These are phyloP conservation scores for Mucor lusitanicus DNA, from an alignment of 371 early-diverging fungal genomes.

Conservation along the genomic window DNA sequence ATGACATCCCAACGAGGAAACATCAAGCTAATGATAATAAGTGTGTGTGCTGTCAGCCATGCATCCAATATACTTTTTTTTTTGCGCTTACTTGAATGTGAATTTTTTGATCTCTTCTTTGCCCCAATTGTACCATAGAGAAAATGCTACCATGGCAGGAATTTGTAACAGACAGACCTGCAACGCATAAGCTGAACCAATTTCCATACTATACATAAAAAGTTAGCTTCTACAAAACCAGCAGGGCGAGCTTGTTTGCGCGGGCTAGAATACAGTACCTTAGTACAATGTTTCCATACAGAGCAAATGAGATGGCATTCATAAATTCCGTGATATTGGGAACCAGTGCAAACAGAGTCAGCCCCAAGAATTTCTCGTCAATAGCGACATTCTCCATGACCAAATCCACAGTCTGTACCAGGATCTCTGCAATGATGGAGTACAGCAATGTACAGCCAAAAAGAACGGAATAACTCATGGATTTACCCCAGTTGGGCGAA, in stretches of 20 bases:
- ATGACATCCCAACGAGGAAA: constrained; percentile 94
- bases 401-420: constrained; percentile 77
- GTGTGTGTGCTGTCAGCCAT: background rate
- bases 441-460: constrained; percentile 85
- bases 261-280: constrained; percentile 38
- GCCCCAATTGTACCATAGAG: constrained; percentile 67
- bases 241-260: background rate
- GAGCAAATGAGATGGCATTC: constrained; percentile 95
- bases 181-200: constrained; percentile 94
- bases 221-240: background rate
- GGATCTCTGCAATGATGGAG: constrained; percentile 84
- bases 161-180: constrained; percentile 95
- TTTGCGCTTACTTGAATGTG: constrained; percentile 48
- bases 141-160: constrained; percentile 90
- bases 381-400: constrained; percentile 67
- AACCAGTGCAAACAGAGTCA: constrained; percentile 93
- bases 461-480: constrained; percentile 79
- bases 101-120: constrained; percentile 36
- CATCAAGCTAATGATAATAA: constrained; percentile 64
- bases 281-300: constrained; percentile 89
- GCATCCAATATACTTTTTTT: background rate
- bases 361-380: constrained; percentile 88
- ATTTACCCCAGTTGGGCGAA: constrained; percentile 89
- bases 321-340: constrained; percentile 96
- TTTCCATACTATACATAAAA: constrained; percentile 71